Base-by-base conservation (phyloP, 768 basidiomycete species). In the Rhodocollybia butyracea region DNA sequence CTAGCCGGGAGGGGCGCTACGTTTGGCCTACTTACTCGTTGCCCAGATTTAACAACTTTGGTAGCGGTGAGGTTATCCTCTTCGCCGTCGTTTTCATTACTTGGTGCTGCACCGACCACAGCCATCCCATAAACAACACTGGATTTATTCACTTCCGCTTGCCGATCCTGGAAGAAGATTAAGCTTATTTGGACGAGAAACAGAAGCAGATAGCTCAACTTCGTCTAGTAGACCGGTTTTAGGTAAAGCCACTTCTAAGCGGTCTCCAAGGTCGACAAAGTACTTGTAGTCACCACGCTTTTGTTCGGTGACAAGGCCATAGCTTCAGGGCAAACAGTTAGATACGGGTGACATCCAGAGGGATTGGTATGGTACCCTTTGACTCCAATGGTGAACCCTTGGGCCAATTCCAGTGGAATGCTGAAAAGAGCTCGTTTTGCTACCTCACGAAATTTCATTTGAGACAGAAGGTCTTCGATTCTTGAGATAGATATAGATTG, bases 271-370 rank as follows among this genome's bases (percentile, higher is more conserved):
- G 63, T 91, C 91, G 32, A 84, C 81, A 57, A 97, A 94, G 64
- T 93, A 91, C 64, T 83, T 88, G 68, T 93, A 89, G 4, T 76
- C 52, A 0, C 91, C 89, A 68, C 88, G 95, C 68, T 81, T 89
- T 70, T 95, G 93, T 64, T 94, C 88, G 1, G 91, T 91, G 15
- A 98, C 80, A 41, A 96, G 70, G 8, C 91, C 87, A 68, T 96
- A 99, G 45, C 94, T 97, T 60, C 17, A 40, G 45, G 13, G 19
- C n/a, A n/a, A n/a, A 57, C 26, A 56, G 48, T 17, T 51, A 42
- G 54, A n/a, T 55, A 39, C 47, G 46, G 50, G 38, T 13, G 10
- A 51, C 24, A 46, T 29, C 15, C 32, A 4, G 7, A 58, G 24
- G 10, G n/a, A 46, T 26, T 29, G 32, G 42, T 63, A 56, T 71